Conservation (phyloP, 1,284 basidiomycete species). For the Chondrostereum purpureum region DNA sequence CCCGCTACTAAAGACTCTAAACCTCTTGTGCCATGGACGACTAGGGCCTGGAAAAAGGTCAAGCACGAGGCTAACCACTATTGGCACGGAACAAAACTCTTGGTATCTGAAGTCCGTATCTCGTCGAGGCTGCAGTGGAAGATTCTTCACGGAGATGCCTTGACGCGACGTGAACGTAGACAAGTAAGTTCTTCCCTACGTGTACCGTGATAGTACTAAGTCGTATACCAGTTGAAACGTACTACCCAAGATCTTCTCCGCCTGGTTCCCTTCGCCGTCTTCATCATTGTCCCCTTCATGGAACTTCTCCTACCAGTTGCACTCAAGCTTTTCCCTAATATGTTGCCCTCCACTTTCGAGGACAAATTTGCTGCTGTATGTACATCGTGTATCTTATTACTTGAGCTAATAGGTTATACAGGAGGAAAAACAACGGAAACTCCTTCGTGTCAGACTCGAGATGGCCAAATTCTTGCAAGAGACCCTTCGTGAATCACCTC, state of each 20-base stretch:
- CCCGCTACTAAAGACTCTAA: conserved; percentile 45
- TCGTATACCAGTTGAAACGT: conserved; percentile 69
- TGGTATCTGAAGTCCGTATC: conserved; percentile 93
- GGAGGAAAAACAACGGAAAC: conserved; percentile 97
- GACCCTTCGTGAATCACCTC: conserved; percentile 89
- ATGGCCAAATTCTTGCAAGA: conserved; percentile 99
- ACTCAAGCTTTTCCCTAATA: conserved; percentile 96
- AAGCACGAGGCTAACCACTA: conserved; percentile 97
- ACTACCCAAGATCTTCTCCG: conserved; percentile 92
- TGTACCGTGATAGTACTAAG: conserved; percentile 3
- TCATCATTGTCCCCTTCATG: conserved; percentile 97
- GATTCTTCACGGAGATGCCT: conserved; percentile 83
- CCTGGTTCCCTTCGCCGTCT: conserved; percentile 92
- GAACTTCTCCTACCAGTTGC: conserved; percentile 96
- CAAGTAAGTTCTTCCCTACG: conserved; percentile 53
- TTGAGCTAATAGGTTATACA: conserved; percentile 24
- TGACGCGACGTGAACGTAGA: conserved; percentile 90
- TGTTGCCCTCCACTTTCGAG: conserved; percentile 98
- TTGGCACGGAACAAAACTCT: conserved; percentile 93
- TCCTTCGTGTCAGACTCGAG: conserved; percentile 90
- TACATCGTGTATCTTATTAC: conserved; percentile 9
- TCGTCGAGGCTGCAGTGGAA: conserved; percentile 86
- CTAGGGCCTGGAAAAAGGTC: conserved; percentile 81
- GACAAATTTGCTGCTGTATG: conserved; percentile 89
- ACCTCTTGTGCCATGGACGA: conserved; percentile 41